Evolutionary conservation across 768 basidiomycete species (phyloP), one percentile per base, ranked within the genome.

Genomic region (Lactarius tabidus): DNA sequence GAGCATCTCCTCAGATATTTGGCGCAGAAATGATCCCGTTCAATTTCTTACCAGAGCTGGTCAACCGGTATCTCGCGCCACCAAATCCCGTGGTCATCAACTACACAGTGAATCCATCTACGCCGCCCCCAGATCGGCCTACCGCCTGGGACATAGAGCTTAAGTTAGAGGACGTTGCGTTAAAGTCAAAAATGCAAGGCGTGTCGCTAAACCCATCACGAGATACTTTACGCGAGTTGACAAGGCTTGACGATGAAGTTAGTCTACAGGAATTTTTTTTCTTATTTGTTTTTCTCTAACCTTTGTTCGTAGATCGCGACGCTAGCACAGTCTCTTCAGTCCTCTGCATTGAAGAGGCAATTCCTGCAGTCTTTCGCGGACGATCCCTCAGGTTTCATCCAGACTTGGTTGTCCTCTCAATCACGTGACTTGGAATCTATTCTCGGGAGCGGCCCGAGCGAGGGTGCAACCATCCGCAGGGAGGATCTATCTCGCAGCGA

Each of bases 341-440:
- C 93, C 71, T 84, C 93, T 1, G 88, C 93, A 71, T 81, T 92
- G 68, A 96, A 95, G 75, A 83, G 87, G 28, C 89, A 91, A 9
- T 98, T 98, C 76, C 77, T 98, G 51, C 83, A 86, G 67, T 85
- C 86, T 1, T 97, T 97, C 72, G 85, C 92, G 15, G 78, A 83
- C 0, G 85, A 94, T 57, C 92, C 95, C 9, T 80, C 86, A 7
- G 80, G 81, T 68, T 91, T 98, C 73, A 90, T 95, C 62, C 89
- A 95, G 72, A 89, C 85, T 3, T 97, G 93, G 93, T 75, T 98
- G 20, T 90, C 90, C 70, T 94, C 91, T 2, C 95, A 98, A 74
- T 91, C 93, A 55, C 83, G 93, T 17, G 95, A 98, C 76, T 75
- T 98, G 52, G 93, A 95, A 77, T 89, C 85, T 63, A 81, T 95